phyloP scores from a whole-genome alignment of 169 alveolate genomes.

The Miamiensis avidus region DNA sequence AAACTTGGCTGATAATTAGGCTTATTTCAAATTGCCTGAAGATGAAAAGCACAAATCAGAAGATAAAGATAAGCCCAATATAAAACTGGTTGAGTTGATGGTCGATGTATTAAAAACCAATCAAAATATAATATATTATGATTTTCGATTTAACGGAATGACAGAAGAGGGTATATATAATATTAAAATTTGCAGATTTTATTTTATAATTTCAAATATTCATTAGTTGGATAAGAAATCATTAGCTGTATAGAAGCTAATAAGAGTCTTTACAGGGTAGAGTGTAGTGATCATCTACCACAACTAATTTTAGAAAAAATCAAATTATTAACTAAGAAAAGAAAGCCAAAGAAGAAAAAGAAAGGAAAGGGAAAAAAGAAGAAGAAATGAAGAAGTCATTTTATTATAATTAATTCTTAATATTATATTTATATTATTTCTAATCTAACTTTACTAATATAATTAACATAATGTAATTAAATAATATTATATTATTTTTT shows the following conservation, averaged over 20 bases:
- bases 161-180: conserved; percentile 22
- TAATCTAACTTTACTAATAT: no score
- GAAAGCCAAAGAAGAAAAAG: conserved; percentile 48
- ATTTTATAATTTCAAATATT: no score
- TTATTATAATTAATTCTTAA: no score
- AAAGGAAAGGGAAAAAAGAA: conserved; percentile 39
- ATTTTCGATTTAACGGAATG: conserved; percentile 31
- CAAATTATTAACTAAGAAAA: conserved; percentile 31
- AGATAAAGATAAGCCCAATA: not conserved
- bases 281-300: conserved; percentile 25
- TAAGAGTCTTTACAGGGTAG: conserved; percentile 26
- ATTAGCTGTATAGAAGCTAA: conserved; percentile 32
- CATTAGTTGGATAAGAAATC: conserved; percentile 22
- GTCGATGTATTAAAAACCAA: conserved; percentile 20
- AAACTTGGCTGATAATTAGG: conserved; percentile 37
- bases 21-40: conserved; percentile 14
- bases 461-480: no score
- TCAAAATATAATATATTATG: conserved; percentile 33
- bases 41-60: conserved; percentile 1
- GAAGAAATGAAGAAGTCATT: not conserved
- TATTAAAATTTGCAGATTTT: not conserved
- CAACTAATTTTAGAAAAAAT: conserved; percentile 24
- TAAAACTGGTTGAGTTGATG: conserved; percentile 1
- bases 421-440: no score
- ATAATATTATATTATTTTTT: no score